Base-by-base conservation (phyloP, 139 green algal species). In the Chlorella sorokiniana region DNA sequence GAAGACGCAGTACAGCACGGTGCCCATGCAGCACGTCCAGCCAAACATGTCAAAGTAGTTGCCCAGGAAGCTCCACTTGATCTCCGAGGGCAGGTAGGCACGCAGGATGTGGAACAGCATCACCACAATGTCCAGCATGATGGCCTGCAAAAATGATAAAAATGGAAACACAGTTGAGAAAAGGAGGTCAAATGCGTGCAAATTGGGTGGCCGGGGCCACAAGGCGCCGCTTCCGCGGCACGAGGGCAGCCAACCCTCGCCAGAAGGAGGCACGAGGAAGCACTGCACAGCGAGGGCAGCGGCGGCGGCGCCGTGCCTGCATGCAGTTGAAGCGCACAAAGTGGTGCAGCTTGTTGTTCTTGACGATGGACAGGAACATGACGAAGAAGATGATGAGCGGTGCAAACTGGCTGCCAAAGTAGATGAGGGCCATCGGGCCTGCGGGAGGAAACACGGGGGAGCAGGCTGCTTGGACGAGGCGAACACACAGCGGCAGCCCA, bases 311-410 rank as follows among this genome's bases (percentile, higher is more conserved):
- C n/a, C 78, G 54, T 52, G 83, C 88, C 89, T 94, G 91, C 92
- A 95, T 95, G 70, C 82, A 88, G 75, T 94, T 91, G 87, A 94
- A 95, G n/a, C 92, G 88, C 35, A 95, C 88, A 80, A 95, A 95
- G 85, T 95, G 92, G 72, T 89, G 88, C 29, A 95, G 82, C 82
- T 89, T 92, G 23, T 82, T 92, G 88, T 95, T 95, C 76, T 91
- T 92, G 25, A 95, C 90, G 31, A 95, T 85, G 3, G 86, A 82
- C 40, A 94, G 84, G 81, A 93, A 95, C 65, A 95, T 83, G 37
- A 93, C 70, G 84, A 95, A 95, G 86, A 95, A 95, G 65, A 94
- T 82, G 44, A 95, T 87, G 42, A 95, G 84, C 33, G 92, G 92
- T n/a, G 87, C 82, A 79, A 94, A 94, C 69, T 92, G 89, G 65